A percentile compares a stretch with the other conserved stretches of the same genome.
These are phyloP conservation scores for Xerocomus nothofagi DNA, from an alignment of 1,284 basidiomycete species.

Conservation along the genomic window DNA sequence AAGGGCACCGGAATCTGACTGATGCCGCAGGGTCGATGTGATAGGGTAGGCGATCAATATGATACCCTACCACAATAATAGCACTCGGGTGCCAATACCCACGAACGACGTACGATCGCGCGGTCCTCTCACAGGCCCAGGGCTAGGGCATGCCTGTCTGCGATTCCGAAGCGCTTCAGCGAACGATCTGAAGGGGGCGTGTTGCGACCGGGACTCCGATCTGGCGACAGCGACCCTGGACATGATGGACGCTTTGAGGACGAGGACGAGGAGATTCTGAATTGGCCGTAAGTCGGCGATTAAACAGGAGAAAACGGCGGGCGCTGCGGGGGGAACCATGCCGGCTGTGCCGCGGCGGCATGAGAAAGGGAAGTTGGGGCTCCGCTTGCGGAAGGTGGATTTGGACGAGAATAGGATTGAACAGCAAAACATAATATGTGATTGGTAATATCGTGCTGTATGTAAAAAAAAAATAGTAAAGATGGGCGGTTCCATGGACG, in stretches of 20 bases:
- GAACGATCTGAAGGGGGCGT: slow-evolving; percentile 10
- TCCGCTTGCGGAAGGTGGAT: slow-evolving; percentile 24
- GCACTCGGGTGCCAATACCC: slow-evolving; percentile 10
- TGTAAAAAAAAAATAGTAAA: slow-evolving; percentile 22
- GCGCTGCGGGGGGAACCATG: slow-evolving; percentile 16
- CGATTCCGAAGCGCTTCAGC: slow-evolving; percentile 18
- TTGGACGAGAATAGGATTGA: slow-evolving; percentile 11
- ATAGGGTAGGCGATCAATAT: slow-evolving; percentile 41
- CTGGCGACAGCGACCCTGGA: neutral
- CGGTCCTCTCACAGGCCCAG: slow-evolving; percentile 17
- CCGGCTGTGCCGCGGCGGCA: slow-evolving; percentile 32
- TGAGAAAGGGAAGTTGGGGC: slow-evolving; percentile 22
- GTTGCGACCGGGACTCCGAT: slow-evolving; percentile 10
- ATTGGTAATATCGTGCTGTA: slow-evolving; percentile 13
- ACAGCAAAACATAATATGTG: slow-evolving; percentile 1
- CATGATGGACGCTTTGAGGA: no score
- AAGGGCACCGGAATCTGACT: slow-evolving; percentile 36
- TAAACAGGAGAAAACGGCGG: slow-evolving; percentile 23
- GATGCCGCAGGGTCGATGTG: slow-evolving; percentile 37
- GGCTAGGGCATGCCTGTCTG: slow-evolving; percentile 24
- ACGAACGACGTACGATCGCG: slow-evolving; percentile 22
- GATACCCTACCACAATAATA: slow-evolving; percentile 32
- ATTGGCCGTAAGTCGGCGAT: slow-evolving; percentile 30
- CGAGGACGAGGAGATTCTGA: slow-evolving; percentile 9
- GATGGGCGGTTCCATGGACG: slow-evolving; percentile 10